Conservation (phyloP, 2,329 filamentous ascomycete genomes). For the Arthrobotrys sphaeroides region DNA sequence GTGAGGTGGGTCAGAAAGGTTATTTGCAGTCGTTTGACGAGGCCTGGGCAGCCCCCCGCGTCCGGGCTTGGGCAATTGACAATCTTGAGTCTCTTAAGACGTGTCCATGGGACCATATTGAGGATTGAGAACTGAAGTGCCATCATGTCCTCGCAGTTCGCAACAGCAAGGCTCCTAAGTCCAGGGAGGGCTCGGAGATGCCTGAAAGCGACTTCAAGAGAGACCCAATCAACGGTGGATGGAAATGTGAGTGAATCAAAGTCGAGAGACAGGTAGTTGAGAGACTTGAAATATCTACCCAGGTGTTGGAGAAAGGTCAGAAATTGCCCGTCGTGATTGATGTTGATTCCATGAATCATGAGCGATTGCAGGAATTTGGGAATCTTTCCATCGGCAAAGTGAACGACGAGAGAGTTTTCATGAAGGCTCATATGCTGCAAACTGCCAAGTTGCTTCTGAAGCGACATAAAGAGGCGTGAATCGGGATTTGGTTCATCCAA, state of each 20-base stretch:
- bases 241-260: not conserved
- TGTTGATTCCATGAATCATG: constrained; percentile 2
- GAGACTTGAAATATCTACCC: not conserved
- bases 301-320: not conserved
- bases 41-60: not conserved
- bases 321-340: not conserved
- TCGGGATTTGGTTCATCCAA: constrained; percentile 1
- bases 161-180: not conserved
- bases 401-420: constrained; percentile 8
- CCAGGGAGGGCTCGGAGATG: not conserved
- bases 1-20: not conserved
- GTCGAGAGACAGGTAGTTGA: constrained; percentile 5
- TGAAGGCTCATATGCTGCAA: constrained; percentile 16
- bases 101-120: not conserved
- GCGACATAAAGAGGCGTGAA: not conserved
- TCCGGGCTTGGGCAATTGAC: not conserved
- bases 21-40: not conserved
- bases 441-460: not conserved
- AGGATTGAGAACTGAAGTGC: constrained; percentile 7
- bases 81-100: constrained; percentile 13
- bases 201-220: not conserved
- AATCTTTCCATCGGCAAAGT: not conserved
- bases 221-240: not conserved
- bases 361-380: constrained; percentile 6
- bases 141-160: constrained; percentile 14